A percentile compares a stretch with the other conserved stretches of the same genome.
Evolutionary conservation across 768 basidiomycete genomes (phyloP).

Genomic region (Pluteus cervinus): DNA sequence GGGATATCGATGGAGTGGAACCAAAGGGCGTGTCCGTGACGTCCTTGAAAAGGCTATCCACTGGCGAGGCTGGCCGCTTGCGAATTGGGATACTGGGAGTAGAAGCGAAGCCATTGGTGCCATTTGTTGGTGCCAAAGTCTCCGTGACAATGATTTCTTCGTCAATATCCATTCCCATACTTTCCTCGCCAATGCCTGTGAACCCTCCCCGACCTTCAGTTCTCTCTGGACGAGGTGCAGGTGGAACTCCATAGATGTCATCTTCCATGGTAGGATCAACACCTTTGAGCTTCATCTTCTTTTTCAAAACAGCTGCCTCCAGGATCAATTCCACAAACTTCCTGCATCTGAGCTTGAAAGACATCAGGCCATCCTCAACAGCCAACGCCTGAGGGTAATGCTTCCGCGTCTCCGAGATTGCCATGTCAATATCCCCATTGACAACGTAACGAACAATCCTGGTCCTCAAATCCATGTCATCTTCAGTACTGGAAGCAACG

Average conservation of each 20-base stretch:
- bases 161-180: slow-evolving; percentile 61
- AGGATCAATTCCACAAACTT: slow-evolving; percentile 82
- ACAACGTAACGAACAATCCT: slow-evolving; percentile 64
- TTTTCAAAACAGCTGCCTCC: slow-evolving; percentile 64
- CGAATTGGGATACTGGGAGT: no score
- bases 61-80: no score
- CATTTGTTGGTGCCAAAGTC: slow-evolving; percentile 10
- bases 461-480: slow-evolving; percentile 64
- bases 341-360: slow-evolving; percentile 79
- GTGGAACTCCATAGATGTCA: neutral
- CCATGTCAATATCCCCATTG: slow-evolving; percentile 65
- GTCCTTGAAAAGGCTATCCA: no score
- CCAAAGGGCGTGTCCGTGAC: no score
- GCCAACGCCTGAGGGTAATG: slow-evolving; percentile 63
- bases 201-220: no score
- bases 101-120: slow-evolving; percentile 18
- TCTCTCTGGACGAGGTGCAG: slow-evolving; percentile 6
- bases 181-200: slow-evolving; percentile 37
- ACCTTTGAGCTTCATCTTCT: slow-evolving; percentile 43
- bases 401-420: slow-evolving; percentile 46
- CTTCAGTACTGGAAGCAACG: slow-evolving; percentile 21
- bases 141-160: slow-evolving; percentile 26
- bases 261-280: slow-evolving; percentile 21
- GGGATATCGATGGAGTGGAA: no score
- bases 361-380: slow-evolving; percentile 61